Conservation (phyloP, 2,329 filamentous ascomycete species). For the Clarireedia hainanense region DNA sequence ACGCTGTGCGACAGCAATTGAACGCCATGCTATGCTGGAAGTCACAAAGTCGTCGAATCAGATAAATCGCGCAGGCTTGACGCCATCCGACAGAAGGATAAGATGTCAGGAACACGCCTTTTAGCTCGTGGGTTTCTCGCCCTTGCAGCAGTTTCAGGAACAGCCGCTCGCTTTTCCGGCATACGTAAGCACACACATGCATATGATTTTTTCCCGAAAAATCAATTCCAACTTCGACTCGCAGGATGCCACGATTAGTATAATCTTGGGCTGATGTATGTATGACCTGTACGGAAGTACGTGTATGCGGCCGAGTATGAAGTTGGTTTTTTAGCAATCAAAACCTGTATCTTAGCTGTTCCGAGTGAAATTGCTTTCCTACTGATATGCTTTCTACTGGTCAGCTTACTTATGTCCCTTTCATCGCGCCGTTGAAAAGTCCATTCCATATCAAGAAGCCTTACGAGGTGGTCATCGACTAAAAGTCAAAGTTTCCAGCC, state of each 20-base stretch:
- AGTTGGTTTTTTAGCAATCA: too few relatives aligned
- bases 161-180: neutral
- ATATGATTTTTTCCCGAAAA: neutral
- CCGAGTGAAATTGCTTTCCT: too few relatives aligned
- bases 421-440: too few relatives aligned
- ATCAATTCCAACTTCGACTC: neutral
- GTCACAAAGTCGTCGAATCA: neutral
- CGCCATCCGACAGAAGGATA: neutral
- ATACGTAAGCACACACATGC: neutral
- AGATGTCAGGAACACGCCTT: neutral
- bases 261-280: too few relatives aligned
- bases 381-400: too few relatives aligned
- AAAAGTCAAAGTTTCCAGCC: neutral
- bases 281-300: too few relatives aligned
- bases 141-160: slow-evolving; percentile 7
- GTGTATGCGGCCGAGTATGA: too few relatives aligned
- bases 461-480: neutral
- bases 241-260: neutral
- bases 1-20: neutral
- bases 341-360: too few relatives aligned
- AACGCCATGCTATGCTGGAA: neutral
- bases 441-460: neutral
- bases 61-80: neutral
- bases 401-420: too few relatives aligned
- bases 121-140: neutral